Evolutionary conservation across 2,329 filamentous ascomycete species (phyloP).

Genomic region (Scopulariopsis brevicaulis): DNA sequence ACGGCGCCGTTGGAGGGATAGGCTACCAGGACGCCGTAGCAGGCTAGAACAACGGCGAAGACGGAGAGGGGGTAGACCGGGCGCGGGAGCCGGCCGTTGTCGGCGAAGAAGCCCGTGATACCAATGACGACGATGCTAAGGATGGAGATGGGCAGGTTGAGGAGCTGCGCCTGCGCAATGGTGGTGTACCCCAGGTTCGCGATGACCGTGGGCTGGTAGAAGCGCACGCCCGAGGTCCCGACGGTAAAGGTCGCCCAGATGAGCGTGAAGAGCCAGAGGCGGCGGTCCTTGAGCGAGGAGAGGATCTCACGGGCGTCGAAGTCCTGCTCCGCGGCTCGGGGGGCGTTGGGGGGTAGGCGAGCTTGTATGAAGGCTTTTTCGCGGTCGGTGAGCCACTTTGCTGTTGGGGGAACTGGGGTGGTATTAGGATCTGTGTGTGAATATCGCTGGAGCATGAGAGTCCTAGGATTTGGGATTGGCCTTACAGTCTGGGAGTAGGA

Average conservation of each 20-base stretch:
- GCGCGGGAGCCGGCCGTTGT: constrained; percentile 27
- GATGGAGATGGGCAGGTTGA: constrained; percentile 34
- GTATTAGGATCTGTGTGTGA: constrained; percentile 22
- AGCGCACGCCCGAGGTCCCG: constrained; percentile 26
- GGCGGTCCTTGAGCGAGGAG: constrained; percentile 23
- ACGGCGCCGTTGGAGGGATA: constrained; percentile 32
- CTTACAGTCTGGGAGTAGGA: constrained; percentile 40
- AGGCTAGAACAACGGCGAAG: constrained; percentile 27
- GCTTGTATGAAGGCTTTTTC: constrained; percentile 37
- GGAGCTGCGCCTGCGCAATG: constrained; percentile 33
- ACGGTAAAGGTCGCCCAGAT: constrained; percentile 32
- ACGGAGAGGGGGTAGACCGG: constrained; percentile 30
- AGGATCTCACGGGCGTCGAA: constrained; percentile 15
- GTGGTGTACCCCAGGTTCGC: constrained; percentile 25
- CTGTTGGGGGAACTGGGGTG: constrained; percentile 26
- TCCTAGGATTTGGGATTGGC: neutral
- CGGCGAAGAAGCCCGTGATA: constrained; percentile 26
- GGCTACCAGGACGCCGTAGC: constrained; percentile 30
- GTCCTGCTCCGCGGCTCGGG: constrained; percentile 25
- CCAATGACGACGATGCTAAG: constrained; percentile 28
- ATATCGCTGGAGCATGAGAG: constrained; percentile 21
- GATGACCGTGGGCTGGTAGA: constrained; percentile 30
- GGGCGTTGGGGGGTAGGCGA: constrained; percentile 29
- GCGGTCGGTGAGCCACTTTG: constrained; percentile 29
- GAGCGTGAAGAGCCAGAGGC: constrained; percentile 32